Evolutionary conservation across 1,284 basidiomycete genomes (phyloP).

Genomic region (Apiotrichum akiyoshidainum): DNA sequence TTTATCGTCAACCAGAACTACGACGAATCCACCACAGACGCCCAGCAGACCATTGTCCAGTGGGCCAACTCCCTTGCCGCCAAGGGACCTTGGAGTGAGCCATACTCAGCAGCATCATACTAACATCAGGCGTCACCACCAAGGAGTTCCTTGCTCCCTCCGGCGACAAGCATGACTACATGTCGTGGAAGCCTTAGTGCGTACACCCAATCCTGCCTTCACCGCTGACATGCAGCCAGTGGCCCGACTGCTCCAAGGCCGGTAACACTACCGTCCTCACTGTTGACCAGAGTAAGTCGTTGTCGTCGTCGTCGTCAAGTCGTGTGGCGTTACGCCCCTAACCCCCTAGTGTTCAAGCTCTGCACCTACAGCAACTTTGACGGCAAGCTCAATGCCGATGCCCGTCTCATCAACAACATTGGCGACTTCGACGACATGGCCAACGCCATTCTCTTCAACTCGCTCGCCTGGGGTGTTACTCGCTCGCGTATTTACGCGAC

Average conservation of each 20-base stretch:
- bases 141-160: constrained; percentile 17
- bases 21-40: constrained; percentile 3
- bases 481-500: constrained; percentile 39
- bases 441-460: constrained; percentile 63
- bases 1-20: constrained; percentile 15
- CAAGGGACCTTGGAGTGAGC: constrained; percentile 15
- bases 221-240: constrained; percentile 6
- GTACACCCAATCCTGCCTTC: not conserved
- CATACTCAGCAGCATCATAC: not conserved
- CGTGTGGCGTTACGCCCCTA: not conserved
- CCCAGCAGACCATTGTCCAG: constrained; percentile 18
- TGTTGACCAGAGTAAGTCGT: constrained; percentile 19
- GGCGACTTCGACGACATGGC: constrained; percentile 58
- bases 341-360: constrained; percentile 10
- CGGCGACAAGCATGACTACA: constrained; percentile 21
- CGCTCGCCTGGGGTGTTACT: constrained; percentile 58
- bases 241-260: constrained; percentile 26
- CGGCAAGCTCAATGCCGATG: constrained; percentile 66
- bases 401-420: constrained; percentile 58
- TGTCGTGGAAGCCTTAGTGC: constrained; percentile 19
- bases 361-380: constrained; percentile 46
- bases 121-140: constrained; percentile 10
- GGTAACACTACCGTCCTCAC: constrained; percentile 28
- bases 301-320: no score
- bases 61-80: constrained; percentile 16